These are phyloP conservation scores for Piromyces sp. DNA, from an alignment of 192 early-diverging fungal species.

Conservation along the genomic window DNA sequence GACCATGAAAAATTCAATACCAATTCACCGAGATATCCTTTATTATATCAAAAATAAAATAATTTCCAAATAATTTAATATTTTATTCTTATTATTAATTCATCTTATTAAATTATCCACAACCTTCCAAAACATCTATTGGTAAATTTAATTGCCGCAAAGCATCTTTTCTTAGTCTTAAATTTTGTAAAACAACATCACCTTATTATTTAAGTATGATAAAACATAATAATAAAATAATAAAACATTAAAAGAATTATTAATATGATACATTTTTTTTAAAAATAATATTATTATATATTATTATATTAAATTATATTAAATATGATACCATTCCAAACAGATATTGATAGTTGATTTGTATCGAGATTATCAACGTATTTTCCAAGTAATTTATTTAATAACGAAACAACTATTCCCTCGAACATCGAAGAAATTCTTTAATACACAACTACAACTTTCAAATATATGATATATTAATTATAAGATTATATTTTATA, in stretches of 20 bases:
- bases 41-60: neutral
- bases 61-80: slow-evolving; percentile 2
- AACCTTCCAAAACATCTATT: slow-evolving; percentile 75
- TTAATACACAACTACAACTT: too few relatives aligned
- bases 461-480: too few relatives aligned
- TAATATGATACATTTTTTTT: too few relatives aligned
- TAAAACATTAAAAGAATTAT: too few relatives aligned
- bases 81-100: slow-evolving; percentile 1
- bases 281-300: too few relatives aligned
- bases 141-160: slow-evolving; percentile 88
- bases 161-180: slow-evolving; percentile 71
- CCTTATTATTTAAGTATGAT: slow-evolving; percentile 39
- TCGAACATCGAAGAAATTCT: neutral
- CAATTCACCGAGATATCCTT: slow-evolving; percentile 81
- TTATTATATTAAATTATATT: neutral
- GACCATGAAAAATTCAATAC: slow-evolving; percentile 91
- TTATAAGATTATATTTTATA: too few relatives aligned
- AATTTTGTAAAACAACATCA: slow-evolving; percentile 85
- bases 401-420: neutral
- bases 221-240: neutral
- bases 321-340: neutral
- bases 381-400: neutral
- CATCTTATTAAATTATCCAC: neutral
- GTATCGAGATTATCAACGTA: neutral
- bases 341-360: neutral